Evolutionary conservation across 805 yeast genomes (phyloP), one percentile per base, ranked within the genome.

Genomic region (Candida alai): DNA sequence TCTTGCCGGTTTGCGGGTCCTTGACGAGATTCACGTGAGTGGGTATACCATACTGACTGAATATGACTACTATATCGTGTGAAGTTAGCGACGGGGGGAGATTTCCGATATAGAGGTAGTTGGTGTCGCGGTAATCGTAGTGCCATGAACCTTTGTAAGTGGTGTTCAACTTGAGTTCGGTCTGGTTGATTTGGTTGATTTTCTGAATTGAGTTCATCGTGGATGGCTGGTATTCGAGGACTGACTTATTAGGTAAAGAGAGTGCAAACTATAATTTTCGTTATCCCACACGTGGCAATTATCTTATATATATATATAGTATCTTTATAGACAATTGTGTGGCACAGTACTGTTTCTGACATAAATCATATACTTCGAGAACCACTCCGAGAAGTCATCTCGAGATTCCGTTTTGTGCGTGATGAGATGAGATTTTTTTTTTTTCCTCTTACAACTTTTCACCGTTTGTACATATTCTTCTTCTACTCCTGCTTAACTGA

Each of bases 1-100:
- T 22, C 3, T 67, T 35, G 2, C 41, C 42, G 8, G 46, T 44
- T 11, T 57, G 73, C 37, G 64, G 66, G 49, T 86, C 90, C 38
- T 90, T 70, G 17, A 76, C 72, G 33, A 89, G 61, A 33, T 80
- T 76, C 22, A 90, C 52, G 45, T 83, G 84, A 0, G 83, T 81
- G 0, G 96, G 96, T 13, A 79, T 72, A 0, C 97, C 97, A 56
- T 74, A 90, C 51, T 90, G 97, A 2, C 95, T 83, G 53, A 90
- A 90, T 20, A 89, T 74, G 0, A 78, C 71, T 5, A 88, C 49
- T 0, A 90, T 56, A 52, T 90, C 97, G 30, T 78, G 77, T 51
- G 87, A 96, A 6, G 76, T 76, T 18, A 87, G 54, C 20, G 75
- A 74, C 11, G 50, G 58, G 7, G 87, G 80, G 8, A 90, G 54